These are phyloP conservation scores for Xylaria sp. DNA, from an alignment of 495 filamentous ascomycete species.

Conservation along the genomic window DNA sequence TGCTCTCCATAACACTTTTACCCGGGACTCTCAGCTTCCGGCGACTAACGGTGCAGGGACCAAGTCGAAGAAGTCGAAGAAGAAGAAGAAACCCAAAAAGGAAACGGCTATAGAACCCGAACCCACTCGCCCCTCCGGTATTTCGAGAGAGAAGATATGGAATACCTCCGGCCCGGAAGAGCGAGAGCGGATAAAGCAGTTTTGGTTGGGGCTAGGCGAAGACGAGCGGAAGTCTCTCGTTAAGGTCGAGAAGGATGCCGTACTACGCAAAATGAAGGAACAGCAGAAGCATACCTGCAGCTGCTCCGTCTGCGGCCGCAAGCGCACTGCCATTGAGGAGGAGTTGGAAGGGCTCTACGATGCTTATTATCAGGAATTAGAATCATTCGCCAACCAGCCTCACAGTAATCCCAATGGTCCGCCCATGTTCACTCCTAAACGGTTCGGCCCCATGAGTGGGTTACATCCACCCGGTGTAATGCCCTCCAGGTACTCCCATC, in stretches of 20 bases:
- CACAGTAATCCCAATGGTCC: constrained; percentile 61
- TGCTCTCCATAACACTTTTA: constrained; percentile 42
- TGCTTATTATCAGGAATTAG: constrained; percentile 97
- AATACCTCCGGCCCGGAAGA: constrained; percentile 93
- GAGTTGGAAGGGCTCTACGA: constrained; percentile 99
- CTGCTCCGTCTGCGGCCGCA: constrained; percentile 95
- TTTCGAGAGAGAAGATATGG: constrained; percentile 89
- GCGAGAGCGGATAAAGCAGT: constrained; percentile 95
- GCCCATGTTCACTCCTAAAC: constrained; percentile 71
- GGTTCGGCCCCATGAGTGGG: constrained; percentile 61
- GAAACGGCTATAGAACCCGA: constrained; percentile 32
- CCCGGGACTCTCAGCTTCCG: constrained; percentile 31
- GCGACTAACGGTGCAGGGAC: constrained; percentile 35
- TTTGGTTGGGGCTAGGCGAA: constrained; percentile 96
- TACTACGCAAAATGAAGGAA: constrained; percentile 99
- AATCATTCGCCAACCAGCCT: constrained; percentile 94
- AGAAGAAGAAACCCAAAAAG: constrained; percentile 65
- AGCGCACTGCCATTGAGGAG: constrained; percentile 96
- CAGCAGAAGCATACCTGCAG: constrained; percentile 99
- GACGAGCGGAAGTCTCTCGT: constrained; percentile 92
- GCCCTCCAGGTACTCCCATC: constrained; percentile 53
- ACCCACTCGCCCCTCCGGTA: constrained; percentile 43
- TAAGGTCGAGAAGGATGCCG: constrained; percentile 98
- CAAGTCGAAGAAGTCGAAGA: constrained; percentile 67
- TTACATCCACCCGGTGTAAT: constrained; percentile 55